phyloP scores from a whole-genome alignment of 1,139 yeast species.

The Geotrichum citri-aurantii region DNA sequence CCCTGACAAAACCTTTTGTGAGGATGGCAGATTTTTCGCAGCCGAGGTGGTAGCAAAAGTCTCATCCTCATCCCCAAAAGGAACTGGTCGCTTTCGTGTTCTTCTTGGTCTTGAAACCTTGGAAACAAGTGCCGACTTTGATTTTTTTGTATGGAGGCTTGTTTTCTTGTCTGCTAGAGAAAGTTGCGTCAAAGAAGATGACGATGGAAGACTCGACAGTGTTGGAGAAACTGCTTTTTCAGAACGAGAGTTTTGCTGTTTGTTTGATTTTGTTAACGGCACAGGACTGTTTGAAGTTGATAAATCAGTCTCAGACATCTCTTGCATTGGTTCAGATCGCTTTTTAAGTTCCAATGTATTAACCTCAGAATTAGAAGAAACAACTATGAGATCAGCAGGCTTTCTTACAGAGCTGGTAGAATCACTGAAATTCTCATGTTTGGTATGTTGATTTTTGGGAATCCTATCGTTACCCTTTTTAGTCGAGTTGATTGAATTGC shows the following conservation, averaged over 20 bases:
- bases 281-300: neutral
- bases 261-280: neutral
- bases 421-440: neutral
- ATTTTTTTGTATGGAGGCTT: neutral
- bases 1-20: neutral
- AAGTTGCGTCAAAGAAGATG: neutral
- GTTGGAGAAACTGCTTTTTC: neutral
- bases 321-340: neutral
- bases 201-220: neutral
- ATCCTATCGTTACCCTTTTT: no score
- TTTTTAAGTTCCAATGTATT: neutral
- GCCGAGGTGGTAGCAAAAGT: neutral
- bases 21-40: neutral
- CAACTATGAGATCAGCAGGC: neutral
- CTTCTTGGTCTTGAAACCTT: neutral
- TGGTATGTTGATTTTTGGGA: neutral
- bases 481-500: neutral
- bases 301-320: neutral
- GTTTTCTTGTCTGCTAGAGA: neutral
- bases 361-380: neutral
- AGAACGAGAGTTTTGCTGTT: neutral
- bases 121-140: neutral
- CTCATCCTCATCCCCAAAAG: neutral
- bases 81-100: neutral
- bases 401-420: neutral